Evolutionary conservation across 2,329 filamentous ascomycete species (phyloP), one percentile per base, ranked within the genome.

Genomic region (Calcarisporium arbuscula): DNA sequence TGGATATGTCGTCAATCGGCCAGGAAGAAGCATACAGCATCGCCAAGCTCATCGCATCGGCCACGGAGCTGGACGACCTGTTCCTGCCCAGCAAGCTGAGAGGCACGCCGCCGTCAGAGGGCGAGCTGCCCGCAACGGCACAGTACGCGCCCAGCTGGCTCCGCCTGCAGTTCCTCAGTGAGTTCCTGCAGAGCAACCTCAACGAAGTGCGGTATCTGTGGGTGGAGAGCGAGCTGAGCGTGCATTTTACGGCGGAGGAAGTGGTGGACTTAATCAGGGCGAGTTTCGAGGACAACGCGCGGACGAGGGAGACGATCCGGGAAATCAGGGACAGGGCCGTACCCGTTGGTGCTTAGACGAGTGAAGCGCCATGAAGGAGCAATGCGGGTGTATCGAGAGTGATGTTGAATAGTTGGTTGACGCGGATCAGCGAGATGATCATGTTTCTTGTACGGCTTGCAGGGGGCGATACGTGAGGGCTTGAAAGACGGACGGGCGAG

Each of bases 131-230:
- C 5, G 56, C 65, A 5, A 80, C 77, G 21, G 65, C 73, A 4
- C 74, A 80, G 48, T 80, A 79, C 43, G 74, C 75, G 5, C 62
- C 67, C 4, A 68, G 66, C 31, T 82, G 78, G 78, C 61, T 82
- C 38, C 68, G 77, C 31, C 64, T 82, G 39, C 76, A 80, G 55
- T 82, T 74, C 46, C 61, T 82, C 14, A 72, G 71, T 42, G 73
- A 82, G 52, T 70, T 82, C 19, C 60, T 82, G 44, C 77, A 82
- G 60, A 80, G 76, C 45, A 80, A 82, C 48, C 60, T 82, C 34
- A 72, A 71, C 42, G 78, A 82, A 42, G 72, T 82, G 36, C 67
- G 65, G 38, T 80, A 65, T 42, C 54, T 82, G 23, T 82, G 78
- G 78, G 67, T 72, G 47, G 77, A 82, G 42, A 77, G 76, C 54